A percentile compares a stretch with the other conserved stretches of the same genome.
Evolutionary conservation across 2,329 filamentous ascomycete species (phyloP).

Genomic region (Shiraia bambusicola): DNA sequence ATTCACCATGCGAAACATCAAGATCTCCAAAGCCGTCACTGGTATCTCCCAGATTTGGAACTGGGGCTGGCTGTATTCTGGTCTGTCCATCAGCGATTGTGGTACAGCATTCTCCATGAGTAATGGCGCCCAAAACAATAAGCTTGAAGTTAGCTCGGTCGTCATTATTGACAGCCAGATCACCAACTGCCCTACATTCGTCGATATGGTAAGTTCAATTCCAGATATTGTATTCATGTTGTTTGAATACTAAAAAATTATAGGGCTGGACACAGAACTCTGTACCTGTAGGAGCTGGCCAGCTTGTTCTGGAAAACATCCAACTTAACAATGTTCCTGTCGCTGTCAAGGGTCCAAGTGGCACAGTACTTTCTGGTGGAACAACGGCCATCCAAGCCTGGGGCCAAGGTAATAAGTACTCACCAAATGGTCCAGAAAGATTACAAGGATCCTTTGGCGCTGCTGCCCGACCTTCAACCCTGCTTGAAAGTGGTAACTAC

Average conservation of each 20-base stretch:
- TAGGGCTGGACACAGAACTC: slow-evolving; percentile 38
- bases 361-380: slow-evolving; percentile 37
- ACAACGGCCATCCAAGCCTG: slow-evolving; percentile 37
- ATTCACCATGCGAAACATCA: slow-evolving; percentile 61
- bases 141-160: slow-evolving; percentile 55
- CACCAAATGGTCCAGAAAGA: slow-evolving; percentile 46
- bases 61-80: slow-evolving; percentile 61
- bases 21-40: slow-evolving; percentile 54
- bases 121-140: slow-evolving; percentile 27
- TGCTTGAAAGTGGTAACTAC: slow-evolving; percentile 52
- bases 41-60: slow-evolving; percentile 62
- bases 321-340: slow-evolving; percentile 37
- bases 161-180: slow-evolving; percentile 60
- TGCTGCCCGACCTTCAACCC: slow-evolving; percentile 48
- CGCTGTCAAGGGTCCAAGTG: slow-evolving; percentile 33
- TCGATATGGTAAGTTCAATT: slow-evolving; percentile 45
- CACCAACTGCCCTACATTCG: slow-evolving; percentile 51
- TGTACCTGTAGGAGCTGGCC: slow-evolving; percentile 50
- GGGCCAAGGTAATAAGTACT: slow-evolving; percentile 42
- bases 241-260: neutral
- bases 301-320: slow-evolving; percentile 60
- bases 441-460: slow-evolving; percentile 52
- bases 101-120: slow-evolving; percentile 56
- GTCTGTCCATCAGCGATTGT: slow-evolving; percentile 56
- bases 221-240: neutral